Base-by-base conservation (phyloP, 2,329 filamentous ascomycete species). In the Neocucurbitaria cava region DNA sequence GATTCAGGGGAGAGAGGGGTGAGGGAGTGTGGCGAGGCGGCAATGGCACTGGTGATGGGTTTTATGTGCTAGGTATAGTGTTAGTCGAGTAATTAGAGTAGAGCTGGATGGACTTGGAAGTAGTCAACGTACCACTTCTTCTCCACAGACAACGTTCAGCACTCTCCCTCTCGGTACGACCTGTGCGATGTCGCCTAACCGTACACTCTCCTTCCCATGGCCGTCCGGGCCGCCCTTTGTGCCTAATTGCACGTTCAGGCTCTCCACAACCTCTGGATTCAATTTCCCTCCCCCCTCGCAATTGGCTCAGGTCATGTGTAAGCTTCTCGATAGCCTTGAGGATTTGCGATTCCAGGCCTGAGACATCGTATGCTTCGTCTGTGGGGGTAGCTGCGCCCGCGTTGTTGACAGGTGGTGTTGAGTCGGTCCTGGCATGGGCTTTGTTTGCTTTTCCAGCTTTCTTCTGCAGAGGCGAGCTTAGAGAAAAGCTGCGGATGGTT, bases 141-240 rank as follows among this genome's bases (percentile, higher is more conserved):
- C 88, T 13, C 86, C 84, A 35, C 85, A 85, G 20, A 89, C 71
- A n/a, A 90, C 78, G 54, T 85, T 83, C 26, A 89, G 72, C 62
- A 80, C 81, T 50, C 87, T 75, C 10, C 87, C 87, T 65, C 87
- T 87, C 0, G 86, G 85, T 35, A 90, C 78, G 15, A 90, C 85
- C 68, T 89, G 87, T 2, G 87, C 88, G 52, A 91, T 67, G 67
- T 89, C 87, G 9, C 82, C 81, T 46, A 91, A 64, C 58, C 77
- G 80, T 44, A 84, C 79, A 1, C 75, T 83, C 54, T 83, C 78
- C 54, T 82, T 85, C 36, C 66, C 68, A n/a, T 66, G 69, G 50
- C 24, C 24, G 7, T 11, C 41, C 9, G 8, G 41, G 5, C 36
- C 36, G 4, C 66, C 62, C 28, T 66, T 70, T 43, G 75, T 78